phyloP scores from a whole-genome alignment of 2,329 filamentous ascomycete genomes.

The Paecilomyces sp. region DNA sequence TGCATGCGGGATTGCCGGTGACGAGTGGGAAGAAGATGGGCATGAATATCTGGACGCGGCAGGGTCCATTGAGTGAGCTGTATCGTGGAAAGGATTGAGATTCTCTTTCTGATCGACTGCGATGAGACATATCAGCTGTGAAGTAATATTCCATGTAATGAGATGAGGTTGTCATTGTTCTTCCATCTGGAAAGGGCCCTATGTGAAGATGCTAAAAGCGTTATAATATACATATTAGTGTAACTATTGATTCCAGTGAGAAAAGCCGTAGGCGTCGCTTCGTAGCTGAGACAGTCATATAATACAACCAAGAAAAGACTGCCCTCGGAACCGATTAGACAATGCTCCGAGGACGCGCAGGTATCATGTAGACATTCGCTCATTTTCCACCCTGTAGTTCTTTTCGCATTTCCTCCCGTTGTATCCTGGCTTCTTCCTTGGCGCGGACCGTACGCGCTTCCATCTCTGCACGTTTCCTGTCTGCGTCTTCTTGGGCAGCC shows the following conservation, averaged over 20 bases:
- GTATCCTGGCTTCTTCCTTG: conserved; percentile 25
- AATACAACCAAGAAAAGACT: conserved; percentile 2
- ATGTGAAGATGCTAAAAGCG: not conserved
- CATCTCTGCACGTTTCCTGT: conserved; percentile 17
- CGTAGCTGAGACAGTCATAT: conserved; percentile 5
- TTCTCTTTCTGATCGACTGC: not conserved
- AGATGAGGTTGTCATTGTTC: not conserved
- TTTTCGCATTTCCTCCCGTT: conserved; percentile 33
- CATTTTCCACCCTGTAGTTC: conserved; percentile 30
- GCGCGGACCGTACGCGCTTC: conserved; percentile 16
- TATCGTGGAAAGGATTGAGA: not conserved
- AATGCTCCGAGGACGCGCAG: not conserved
- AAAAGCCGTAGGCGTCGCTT: not conserved
- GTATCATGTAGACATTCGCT: not conserved
- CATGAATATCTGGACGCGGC: conserved; percentile 46
- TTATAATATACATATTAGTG: not conserved
- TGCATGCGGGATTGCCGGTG: conserved; percentile 44
- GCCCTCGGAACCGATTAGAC: not conserved
- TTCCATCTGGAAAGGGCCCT: not conserved
- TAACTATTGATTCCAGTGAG: not conserved
- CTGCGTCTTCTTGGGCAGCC: conserved; percentile 30
- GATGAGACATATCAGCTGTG: not conserved
- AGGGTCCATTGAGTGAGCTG: not conserved
- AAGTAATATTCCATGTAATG: not conserved
- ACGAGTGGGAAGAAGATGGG: conserved; percentile 43